Conservation (phyloP, 306 rosid genomes). For the Sechiopsis laciniata region DNA sequence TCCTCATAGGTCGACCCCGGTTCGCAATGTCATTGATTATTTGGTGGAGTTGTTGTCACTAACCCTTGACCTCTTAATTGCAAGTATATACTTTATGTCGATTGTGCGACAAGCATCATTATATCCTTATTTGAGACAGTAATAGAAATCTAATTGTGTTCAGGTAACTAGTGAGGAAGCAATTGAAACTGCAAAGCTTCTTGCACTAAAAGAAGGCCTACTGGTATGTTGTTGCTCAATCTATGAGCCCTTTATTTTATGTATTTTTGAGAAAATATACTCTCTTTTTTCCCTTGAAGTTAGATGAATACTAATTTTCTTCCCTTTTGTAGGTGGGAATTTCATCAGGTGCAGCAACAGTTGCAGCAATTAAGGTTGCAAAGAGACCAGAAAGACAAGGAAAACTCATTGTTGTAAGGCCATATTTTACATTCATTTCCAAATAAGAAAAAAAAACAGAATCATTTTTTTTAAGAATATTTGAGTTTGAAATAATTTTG, state of each 20-base stretch:
- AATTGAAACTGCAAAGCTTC: slow-evolving; percentile 55
- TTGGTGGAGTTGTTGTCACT: too few species aligned
- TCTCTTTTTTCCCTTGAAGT: too few species aligned
- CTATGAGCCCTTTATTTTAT: neutral
- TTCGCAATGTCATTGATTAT: too few species aligned
- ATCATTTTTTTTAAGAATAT: neutral
- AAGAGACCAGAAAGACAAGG: slow-evolving; percentile 65
- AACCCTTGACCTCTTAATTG: too few species aligned
- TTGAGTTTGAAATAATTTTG: too few species aligned
- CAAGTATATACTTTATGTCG: too few species aligned
- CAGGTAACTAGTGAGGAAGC: slow-evolving; percentile 68
- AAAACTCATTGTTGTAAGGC: slow-evolving; percentile 68
- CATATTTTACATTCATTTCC: slow-evolving; percentile 22
- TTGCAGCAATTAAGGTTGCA: slow-evolving; percentile 58
- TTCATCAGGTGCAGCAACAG: slow-evolving; percentile 89
- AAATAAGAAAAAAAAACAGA: neutral
- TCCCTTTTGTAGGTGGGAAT: slow-evolving; percentile 53
- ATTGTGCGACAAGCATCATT: too few species aligned
- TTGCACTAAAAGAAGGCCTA: slow-evolving; percentile 75
- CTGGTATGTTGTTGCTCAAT: slow-evolving; percentile 34
- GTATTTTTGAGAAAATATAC: neutral
- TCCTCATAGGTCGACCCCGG: too few species aligned
- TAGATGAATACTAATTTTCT: neutral
- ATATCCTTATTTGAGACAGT: neutral
- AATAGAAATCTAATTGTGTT: neutral